Evolutionary conservation across 495 filamentous ascomycete species (phyloP).

Genomic region (Chlorociboria aeruginascens): DNA sequence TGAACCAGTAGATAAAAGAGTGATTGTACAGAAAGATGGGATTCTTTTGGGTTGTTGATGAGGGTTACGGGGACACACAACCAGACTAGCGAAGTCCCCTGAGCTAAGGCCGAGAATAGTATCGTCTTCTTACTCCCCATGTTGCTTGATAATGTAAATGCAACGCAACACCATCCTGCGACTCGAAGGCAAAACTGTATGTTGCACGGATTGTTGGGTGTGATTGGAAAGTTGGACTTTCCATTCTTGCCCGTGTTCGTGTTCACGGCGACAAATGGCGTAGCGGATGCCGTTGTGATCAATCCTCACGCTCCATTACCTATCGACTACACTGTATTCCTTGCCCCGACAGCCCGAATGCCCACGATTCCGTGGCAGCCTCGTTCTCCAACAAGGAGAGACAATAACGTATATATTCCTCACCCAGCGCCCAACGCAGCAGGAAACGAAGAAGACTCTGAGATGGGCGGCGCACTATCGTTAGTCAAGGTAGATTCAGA

Average conservation of each 20-base stretch:
- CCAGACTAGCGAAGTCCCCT: neutral
- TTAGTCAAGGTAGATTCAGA: constrained; percentile 13
- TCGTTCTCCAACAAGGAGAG: neutral
- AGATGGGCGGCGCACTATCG: constrained; percentile 11
- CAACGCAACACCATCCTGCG: too few relatives aligned
- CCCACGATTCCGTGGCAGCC: neutral
- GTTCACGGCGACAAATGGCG: too few relatives aligned
- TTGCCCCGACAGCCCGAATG: neutral
- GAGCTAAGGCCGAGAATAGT: neutral
- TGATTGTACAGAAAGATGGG: neutral
- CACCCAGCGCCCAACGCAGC: constrained; percentile 15
- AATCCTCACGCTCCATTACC: too few relatives aligned
- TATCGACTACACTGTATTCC: neutral
- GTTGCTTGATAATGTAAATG: too few relatives aligned
- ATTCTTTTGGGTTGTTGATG: too few relatives aligned
- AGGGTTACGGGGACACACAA: too few relatives aligned
- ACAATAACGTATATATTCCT: constrained; percentile 11
- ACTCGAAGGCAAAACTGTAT: too few relatives aligned
- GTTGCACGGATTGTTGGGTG: too few relatives aligned
- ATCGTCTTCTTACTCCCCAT: neutral
- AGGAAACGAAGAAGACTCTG: constrained; percentile 5
- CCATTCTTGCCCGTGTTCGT: too few relatives aligned
- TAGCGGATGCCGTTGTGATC: too few relatives aligned
- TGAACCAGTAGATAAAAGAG: neutral
- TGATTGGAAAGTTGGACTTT: too few relatives aligned